Evolutionary conservation across 2,329 filamentous ascomycete genomes (phyloP).

Genomic region (Pseudogymnoascus sp.): DNA sequence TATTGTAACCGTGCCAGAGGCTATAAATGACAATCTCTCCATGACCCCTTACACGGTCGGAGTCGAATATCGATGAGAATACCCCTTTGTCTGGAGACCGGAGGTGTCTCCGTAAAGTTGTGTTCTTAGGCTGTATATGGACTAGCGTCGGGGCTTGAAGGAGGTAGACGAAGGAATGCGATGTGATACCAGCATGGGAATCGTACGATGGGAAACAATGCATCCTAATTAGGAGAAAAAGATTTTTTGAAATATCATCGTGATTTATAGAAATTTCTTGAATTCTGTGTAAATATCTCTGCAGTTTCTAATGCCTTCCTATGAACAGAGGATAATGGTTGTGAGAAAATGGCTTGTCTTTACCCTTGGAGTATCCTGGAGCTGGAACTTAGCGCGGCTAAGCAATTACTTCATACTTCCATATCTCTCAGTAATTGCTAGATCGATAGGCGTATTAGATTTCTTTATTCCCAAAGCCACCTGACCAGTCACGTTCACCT

Average conservation of each 20-base stretch:
- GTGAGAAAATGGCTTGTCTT: not conserved
- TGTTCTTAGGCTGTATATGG: not conserved
- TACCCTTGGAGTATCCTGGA: not conserved
- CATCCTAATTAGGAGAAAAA: not conserved
- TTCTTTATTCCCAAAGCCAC: not conserved
- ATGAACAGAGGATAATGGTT: not conserved
- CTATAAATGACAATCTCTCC: not conserved
- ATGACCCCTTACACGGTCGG: not conserved
- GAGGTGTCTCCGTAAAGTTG: not conserved
- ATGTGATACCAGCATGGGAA: not conserved
- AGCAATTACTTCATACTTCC: not conserved
- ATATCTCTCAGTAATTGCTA: not conserved
- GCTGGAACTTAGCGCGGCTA: not conserved
- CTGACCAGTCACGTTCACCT: not conserved
- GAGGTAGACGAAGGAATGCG: not conserved
- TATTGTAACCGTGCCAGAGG: not conserved
- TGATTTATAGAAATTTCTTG: not conserved
- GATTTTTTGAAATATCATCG: not conserved
- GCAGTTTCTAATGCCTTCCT: not conserved
- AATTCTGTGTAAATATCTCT: not conserved
- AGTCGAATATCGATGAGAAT: not conserved
- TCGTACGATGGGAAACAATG: not conserved
- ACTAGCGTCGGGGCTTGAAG: slow-evolving; percentile 1
- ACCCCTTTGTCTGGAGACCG: not conserved
- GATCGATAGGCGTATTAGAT: not conserved